Evolutionary conservation across 768 basidiomycete genomes (phyloP), one percentile per base, ranked within the genome.

Genomic region (Cytidiella melzeri): DNA sequence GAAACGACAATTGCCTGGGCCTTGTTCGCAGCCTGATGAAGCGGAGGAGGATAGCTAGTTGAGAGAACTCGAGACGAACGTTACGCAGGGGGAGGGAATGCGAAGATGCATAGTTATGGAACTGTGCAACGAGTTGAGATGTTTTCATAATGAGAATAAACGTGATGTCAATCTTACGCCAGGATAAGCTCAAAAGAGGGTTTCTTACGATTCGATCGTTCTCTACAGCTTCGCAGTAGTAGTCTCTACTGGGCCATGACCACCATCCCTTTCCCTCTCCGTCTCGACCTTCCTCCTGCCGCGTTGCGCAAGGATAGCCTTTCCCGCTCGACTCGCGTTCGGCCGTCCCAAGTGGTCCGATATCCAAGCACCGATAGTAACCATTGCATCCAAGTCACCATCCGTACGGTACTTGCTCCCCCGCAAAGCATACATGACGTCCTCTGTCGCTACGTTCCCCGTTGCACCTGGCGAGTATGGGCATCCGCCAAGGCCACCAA

Each of bases 391-490:
- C 36, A 93, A 67, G 58, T 91, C 77, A 38, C 80, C 82, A 1
- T 58, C 69, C 3, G 80, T 80, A 3, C 70, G 75, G 63, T 80
- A 81, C 41, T 69, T 73, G 9, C 82, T 84, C 44, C 69, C 81
- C 57, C 73, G 77, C 6, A 98, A 74, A 0, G 88, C 86, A 54
- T 96, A 92, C 7, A 95, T 72, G 1, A 95, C 80, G 56, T 95
- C 89, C 57, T 98, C 94, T 0, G 95, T 97, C 0, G 92, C 84
- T 15, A 96, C 89, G 57, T 96, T 96, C 13, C 95, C 94, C 0
- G 92, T 93, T 12, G 94, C 93, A 4, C 93, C 93, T 2, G 94
- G 95, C 1, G 94, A 92, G 67, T 91, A 98, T 2, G 94, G 94
- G 60, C 95, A 97, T 15, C 94, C 92, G 3, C 95, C 94, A 1